These are phyloP conservation scores for Dothideomycetes sp. DNA, from an alignment of 2,329 filamentous ascomycete genomes.

Conservation along the genomic window DNA sequence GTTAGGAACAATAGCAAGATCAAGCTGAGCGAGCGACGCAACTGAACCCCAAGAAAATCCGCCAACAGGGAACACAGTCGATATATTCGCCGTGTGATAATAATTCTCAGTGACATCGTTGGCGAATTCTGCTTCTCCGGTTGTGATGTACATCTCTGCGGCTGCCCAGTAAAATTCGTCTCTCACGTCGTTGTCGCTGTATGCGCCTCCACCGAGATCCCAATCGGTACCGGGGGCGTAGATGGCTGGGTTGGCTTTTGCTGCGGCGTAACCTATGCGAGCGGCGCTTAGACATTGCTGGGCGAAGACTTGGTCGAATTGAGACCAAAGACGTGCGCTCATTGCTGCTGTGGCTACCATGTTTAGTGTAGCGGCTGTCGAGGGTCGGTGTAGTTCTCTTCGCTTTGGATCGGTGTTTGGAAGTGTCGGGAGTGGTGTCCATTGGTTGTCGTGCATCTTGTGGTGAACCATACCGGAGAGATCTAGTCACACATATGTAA, in stretches of 20 bases:
- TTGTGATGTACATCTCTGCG: slow-evolving; percentile 15
- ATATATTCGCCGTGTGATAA: slow-evolving; percentile 12
- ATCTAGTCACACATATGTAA: not conserved
- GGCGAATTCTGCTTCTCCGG: slow-evolving; percentile 10
- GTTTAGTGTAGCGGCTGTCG: slow-evolving; percentile 15
- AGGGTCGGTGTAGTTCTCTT: slow-evolving; percentile 14
- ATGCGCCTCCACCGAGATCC: slow-evolving; percentile 15
- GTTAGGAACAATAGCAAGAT: slow-evolving; percentile 14
- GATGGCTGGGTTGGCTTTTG: slow-evolving; percentile 10
- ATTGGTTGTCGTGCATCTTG: slow-evolving; percentile 15
- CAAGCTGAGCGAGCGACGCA: slow-evolving; percentile 8
- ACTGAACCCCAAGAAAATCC: slow-evolving; percentile 11
- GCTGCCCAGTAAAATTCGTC: slow-evolving; percentile 16
- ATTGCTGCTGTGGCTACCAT: slow-evolving; percentile 13
- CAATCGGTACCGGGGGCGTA: slow-evolving; percentile 14
- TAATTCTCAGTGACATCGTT: slow-evolving; percentile 12
- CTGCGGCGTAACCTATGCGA: slow-evolving; percentile 12
- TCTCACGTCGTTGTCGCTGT: slow-evolving; percentile 14
- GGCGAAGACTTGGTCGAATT: slow-evolving; percentile 9
- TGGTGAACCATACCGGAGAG: slow-evolving; percentile 14
- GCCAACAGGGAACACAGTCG: slow-evolving; percentile 8
- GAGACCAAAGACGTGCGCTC: slow-evolving; percentile 12
- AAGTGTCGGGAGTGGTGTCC: slow-evolving; percentile 12
- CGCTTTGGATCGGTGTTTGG: slow-evolving; percentile 12
- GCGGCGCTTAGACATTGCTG: slow-evolving; percentile 11